Evolutionary conservation across 75 land plant genomes (phyloP).

Genomic region (Picea sitchensis): DNA sequence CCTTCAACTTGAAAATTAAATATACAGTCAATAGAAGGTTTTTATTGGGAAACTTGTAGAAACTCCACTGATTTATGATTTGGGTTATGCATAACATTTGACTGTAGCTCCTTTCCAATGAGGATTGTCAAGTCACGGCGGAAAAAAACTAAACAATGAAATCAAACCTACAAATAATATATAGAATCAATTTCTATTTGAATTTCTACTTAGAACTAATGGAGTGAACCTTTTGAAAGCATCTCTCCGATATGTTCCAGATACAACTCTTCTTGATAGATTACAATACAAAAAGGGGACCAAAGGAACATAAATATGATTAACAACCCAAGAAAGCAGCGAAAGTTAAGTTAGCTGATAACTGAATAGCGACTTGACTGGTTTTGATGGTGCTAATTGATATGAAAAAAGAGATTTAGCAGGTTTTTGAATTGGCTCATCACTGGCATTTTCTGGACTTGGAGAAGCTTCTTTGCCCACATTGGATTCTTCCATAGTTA

Average conservation of each 20-base stretch:
- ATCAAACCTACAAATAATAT: background rate
- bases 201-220: background rate
- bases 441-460: background rate
- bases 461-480: background rate
- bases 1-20: background rate
- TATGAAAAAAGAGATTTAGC: background rate
- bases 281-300: background rate
- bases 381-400: background rate
- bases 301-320: background rate
- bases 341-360: background rate
- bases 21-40: background rate
- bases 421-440: slow-evolving; percentile 3
- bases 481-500: background rate
- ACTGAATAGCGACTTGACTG: slow-evolving; percentile 6
- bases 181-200: background rate
- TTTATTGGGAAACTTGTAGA: too few relatives aligned
- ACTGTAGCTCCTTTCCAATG: background rate
- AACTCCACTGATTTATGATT: background rate
- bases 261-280: background rate
- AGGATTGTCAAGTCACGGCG: background rate
- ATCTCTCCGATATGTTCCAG: background rate
- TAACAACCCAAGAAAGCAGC: background rate
- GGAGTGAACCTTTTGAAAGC: background rate
- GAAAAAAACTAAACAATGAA: background rate
- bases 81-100: background rate